Evolutionary conservation across 23 red algal genomes (phyloP).

Genomic region (Pyropia haitanensis): DNA sequence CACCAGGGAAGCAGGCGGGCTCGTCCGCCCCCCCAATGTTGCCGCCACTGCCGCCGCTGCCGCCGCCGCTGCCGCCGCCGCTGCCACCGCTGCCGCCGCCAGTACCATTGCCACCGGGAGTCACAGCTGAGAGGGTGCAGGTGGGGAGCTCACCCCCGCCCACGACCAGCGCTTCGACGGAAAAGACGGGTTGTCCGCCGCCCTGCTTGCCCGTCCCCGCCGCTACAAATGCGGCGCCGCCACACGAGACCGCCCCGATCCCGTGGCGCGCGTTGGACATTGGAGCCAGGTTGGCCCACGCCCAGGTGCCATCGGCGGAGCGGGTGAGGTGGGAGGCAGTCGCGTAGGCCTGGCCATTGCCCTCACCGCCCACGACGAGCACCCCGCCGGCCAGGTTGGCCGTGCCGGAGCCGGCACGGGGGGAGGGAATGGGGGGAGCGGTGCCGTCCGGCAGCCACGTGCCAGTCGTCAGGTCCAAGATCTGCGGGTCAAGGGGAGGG

Average conservation of each 20-base stretch:
- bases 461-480: constrained; percentile 30
- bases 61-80: too few species aligned
- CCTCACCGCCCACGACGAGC: constrained; percentile 40
- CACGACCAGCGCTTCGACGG: too few species aligned
- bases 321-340: constrained; percentile 7
- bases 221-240: constrained; percentile 33
- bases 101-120: too few species aligned
- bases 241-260: constrained; percentile 39
- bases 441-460: constrained; percentile 29
- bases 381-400: constrained; percentile 11
- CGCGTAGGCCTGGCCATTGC: constrained; percentile 25
- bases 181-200: not conserved
- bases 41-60: too few species aligned
- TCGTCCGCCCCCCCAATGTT: too few species aligned
- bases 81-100: too few species aligned
- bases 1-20: too few species aligned
- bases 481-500: not conserved
- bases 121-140: too few species aligned
- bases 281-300: too few species aligned
- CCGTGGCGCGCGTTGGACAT: constrained; percentile 14
- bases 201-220: constrained; percentile 29
- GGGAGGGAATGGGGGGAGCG: constrained; percentile 17
- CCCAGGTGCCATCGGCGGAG: constrained; percentile 3
- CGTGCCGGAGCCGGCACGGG: constrained; percentile 29
- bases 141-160: too few species aligned